phyloP scores from a whole-genome alignment of 805 yeast species.

The Kregervanrija pseudodelftensis region DNA sequence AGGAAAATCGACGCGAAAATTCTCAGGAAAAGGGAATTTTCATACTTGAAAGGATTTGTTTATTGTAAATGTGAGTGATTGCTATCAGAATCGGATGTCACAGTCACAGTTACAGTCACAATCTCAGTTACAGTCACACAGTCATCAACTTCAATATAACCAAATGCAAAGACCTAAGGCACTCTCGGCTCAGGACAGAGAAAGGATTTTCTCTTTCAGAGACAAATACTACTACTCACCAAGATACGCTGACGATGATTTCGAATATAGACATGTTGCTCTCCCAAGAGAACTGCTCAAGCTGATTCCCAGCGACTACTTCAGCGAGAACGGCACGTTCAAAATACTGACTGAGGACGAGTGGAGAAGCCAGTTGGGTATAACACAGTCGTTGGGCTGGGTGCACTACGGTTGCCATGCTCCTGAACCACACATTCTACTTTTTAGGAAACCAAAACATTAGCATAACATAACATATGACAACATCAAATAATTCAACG shows the following conservation, averaged over 20 bases:
- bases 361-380: slow-evolving; percentile 92
- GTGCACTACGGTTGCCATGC: slow-evolving; percentile 96
- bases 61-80: not conserved
- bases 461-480: too few species aligned
- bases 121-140: too few species aligned
- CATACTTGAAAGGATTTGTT: not conserved
- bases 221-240: slow-evolving; percentile 94
- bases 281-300: slow-evolving; percentile 94
- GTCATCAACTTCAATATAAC: slow-evolving; percentile 9
- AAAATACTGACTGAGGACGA: slow-evolving; percentile 90
- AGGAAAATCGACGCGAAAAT: too few species aligned
- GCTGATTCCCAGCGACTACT: slow-evolving; percentile 89
- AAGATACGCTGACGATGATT: slow-evolving; percentile 83
- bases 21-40: too few species aligned
- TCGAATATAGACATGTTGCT: slow-evolving; percentile 95
- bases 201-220: slow-evolving; percentile 82
- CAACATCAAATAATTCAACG: too few species aligned
- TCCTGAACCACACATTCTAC: slow-evolving; percentile 94
- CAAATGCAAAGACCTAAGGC: slow-evolving; percentile 47
- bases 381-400: slow-evolving; percentile 97
- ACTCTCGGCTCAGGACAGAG: slow-evolving; percentile 75
- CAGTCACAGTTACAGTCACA: too few species aligned
- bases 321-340: slow-evolving; percentile 89
- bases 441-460: slow-evolving; percentile 61
- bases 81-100: not conserved